Evolutionary conservation across 1,284 basidiomycete species (phyloP), one percentile per base, ranked within the genome.

Genomic region (Fereydounia khargensis): DNA sequence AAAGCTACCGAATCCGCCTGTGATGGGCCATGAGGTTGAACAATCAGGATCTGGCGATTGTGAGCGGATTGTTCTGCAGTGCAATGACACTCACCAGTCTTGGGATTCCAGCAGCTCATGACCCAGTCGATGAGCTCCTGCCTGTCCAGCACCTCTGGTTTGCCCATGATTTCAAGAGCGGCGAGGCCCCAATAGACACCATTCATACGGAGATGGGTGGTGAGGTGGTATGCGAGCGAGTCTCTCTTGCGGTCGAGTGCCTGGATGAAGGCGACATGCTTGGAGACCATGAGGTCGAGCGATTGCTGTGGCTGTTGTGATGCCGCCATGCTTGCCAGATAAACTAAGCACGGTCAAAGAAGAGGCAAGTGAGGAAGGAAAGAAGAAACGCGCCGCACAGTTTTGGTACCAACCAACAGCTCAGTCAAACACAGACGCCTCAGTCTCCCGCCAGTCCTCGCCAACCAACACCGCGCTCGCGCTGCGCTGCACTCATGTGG

Each of bases 121-220:
- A 97, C 90, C 76, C 89, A 98, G 6, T 83, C 82, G 33, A 98
- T 82, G 82, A 91, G 88, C 48, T 89, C 89, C 11, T 88, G 83
- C 36, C 86, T 78, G 59, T 87, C 82, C 17, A 98, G 78, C 0
- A 88, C 88, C 37, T 91, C 86, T 35, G 84, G 80, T 20, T 82
- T 82, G 0, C 82, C 83, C 84, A 98, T 86, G 22, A 91, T 81
- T 38, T 82, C 86, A 3, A 95, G 79, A 0, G 94, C 90, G 0
- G 87, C 89, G 20, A 94, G 80, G 9, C 90, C 94, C 94, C 94
- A 99, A 77, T 97, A 98, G 14, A 97, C 82, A 8, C 91, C 94
- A 76, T 97, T 98, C 78, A 97, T 81, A 8, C 94, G 88, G 7
- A 98, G 82, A 77, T 98, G 94, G 7, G 91, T 82, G 0, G 92